Conservation (phyloP, 2,329 filamentous ascomycete genomes). For the Ceratocystis cubensis region DNA sequence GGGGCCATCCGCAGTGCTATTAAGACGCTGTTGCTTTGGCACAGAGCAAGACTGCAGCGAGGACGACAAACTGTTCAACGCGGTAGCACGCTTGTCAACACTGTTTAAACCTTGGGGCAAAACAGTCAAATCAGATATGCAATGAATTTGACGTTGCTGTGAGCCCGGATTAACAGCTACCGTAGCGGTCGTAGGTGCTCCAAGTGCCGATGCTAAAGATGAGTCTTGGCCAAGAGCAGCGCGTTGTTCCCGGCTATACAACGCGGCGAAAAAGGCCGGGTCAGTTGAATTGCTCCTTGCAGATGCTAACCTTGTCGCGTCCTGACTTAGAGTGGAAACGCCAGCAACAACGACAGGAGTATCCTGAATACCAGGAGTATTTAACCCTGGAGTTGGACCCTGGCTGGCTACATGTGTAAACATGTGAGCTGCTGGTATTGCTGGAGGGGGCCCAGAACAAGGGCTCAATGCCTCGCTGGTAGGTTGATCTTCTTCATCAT, state of each 20-base stretch:
- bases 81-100: neutral
- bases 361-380: neutral
- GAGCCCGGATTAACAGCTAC: neutral
- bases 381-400: neutral
- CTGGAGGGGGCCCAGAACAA: neutral
- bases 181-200: neutral
- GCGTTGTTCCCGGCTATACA: conserved; percentile 37
- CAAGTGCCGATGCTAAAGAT: neutral
- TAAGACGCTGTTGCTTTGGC: neutral
- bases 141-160: neutral
- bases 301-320: conserved; percentile 7
- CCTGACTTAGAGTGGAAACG: neutral
- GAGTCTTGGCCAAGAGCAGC: conserved; percentile 22
- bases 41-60: neutral
- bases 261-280: conserved; percentile 35
- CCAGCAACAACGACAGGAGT: neutral
- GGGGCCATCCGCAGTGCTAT: neutral
- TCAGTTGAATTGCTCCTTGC: conserved; percentile 33
- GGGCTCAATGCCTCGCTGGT: conserved; percentile 22
- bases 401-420: neutral
- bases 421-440: neutral
- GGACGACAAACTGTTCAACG: neutral
- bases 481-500: conserved; percentile 28
- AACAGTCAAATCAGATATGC: neutral
- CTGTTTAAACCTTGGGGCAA: neutral